Evolutionary conservation across 257 asterid genomes (phyloP).

Genomic region (Cordia subcordata): DNA sequence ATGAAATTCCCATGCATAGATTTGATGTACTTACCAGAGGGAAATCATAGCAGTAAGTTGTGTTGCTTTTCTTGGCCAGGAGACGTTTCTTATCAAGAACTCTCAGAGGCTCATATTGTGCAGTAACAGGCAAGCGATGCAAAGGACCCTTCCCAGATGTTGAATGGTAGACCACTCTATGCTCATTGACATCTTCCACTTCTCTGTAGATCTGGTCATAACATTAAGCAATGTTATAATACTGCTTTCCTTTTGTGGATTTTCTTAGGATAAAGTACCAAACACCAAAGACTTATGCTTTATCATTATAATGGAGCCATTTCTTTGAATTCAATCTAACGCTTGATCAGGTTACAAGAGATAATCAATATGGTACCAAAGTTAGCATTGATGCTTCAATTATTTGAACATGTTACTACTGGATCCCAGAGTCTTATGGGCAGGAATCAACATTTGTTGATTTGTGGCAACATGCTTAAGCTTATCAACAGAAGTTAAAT

Average conservation of each 20-base stretch:
- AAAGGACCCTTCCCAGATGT: slow-evolving; percentile 54
- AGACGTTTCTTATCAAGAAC: slow-evolving; percentile 88
- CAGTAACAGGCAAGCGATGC: slow-evolving; percentile 73
- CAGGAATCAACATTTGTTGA: too few relatives aligned
- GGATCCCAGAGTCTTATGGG: too few relatives aligned
- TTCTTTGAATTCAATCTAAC: too few relatives aligned
- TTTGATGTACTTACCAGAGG: slow-evolving; percentile 66
- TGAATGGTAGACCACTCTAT: slow-evolving; percentile 59
- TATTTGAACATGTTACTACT: too few relatives aligned
- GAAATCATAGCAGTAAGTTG: slow-evolving; percentile 96
- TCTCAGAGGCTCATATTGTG: slow-evolving; percentile 71
- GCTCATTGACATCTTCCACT: slow-evolving; percentile 58
- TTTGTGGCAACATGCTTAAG: too few relatives aligned
- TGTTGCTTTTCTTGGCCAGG: slow-evolving; percentile 81
- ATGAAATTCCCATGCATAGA: not conserved
- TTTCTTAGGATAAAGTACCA: not conserved
- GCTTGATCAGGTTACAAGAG: too few relatives aligned
- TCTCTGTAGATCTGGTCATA: slow-evolving; percentile 71
- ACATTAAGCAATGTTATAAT: not conserved
- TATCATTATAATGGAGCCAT: too few relatives aligned
- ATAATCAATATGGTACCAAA: too few relatives aligned
- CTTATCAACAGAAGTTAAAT: too few relatives aligned
- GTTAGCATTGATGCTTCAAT: too few relatives aligned
- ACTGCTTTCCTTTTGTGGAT: not conserved
- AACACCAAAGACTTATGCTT: too few relatives aligned